Evolutionary conservation across 1,139 yeast genomes (phyloP).

Genomic region (Lipomyces yarrowii): DNA sequence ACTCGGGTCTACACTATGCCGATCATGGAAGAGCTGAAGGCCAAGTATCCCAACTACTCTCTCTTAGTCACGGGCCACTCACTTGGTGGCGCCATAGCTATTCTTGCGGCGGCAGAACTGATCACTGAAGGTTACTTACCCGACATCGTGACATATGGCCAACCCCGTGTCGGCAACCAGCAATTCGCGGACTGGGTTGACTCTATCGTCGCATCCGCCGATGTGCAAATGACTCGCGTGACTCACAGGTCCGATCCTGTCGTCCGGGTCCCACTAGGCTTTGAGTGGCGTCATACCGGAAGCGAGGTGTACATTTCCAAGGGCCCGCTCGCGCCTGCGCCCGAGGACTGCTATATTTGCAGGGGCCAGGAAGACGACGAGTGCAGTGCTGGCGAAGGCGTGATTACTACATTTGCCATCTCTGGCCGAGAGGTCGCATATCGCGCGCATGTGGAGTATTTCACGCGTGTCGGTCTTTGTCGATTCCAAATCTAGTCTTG

Average conservation of each 20-base stretch:
- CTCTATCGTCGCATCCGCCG: conserved; percentile 20
- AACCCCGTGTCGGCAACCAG: conserved; percentile 63
- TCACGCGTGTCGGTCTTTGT: conserved; percentile 28
- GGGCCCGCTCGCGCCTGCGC: conserved; percentile 29
- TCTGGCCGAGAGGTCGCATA: conserved; percentile 24
- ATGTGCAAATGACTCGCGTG: conserved; percentile 18
- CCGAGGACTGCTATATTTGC: conserved; percentile 29
- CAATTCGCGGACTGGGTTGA: conserved; percentile 57
- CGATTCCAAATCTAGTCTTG: conserved; percentile 19
- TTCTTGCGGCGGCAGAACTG: conserved; percentile 59
- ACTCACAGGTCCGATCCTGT: conserved; percentile 33
- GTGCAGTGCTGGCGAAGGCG: conserved; percentile 31
- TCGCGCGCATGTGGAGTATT: conserved; percentile 31
- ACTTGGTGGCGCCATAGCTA: conserved; percentile 70
- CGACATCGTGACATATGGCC: conserved; percentile 59
- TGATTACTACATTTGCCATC: conserved; percentile 18
- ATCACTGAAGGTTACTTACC: conserved; percentile 55
- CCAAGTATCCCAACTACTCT: conserved; percentile 51
- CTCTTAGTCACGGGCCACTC: conserved; percentile 69
- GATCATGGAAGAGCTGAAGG: conserved; percentile 35
- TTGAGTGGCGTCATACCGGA: conserved; percentile 22
- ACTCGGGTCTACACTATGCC: conserved; percentile 10
- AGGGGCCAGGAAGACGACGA: conserved; percentile 31
- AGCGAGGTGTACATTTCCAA: conserved; percentile 30
- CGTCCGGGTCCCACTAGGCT: conserved; percentile 27